Base-by-base conservation (phyloP, 2,329 filamentous ascomycete genomes). In the Fusarium agapanthi region DNA sequence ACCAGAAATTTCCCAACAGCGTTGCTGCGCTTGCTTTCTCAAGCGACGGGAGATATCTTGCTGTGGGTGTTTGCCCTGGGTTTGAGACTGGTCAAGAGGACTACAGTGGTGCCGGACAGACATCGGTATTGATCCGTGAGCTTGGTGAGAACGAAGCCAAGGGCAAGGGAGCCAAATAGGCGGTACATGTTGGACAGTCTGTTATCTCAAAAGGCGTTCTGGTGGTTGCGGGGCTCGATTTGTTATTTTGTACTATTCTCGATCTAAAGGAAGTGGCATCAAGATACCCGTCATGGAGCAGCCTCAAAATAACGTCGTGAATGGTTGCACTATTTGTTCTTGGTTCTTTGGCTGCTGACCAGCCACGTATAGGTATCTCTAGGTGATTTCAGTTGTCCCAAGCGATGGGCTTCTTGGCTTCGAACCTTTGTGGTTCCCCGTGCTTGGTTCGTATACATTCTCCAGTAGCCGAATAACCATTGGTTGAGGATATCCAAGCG, bases 21-120 rank as follows among this genome's bases (percentile, higher is more conserved):
- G 90, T 98, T 13, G 91, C 93, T 15, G 91, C 92, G 0, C 83
- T 97, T 68, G 89, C 89, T 3, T 98, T 97, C 80, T 94, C 91
- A 43, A 85, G 84, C 4, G 91, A 96, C 76, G 95, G 95, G 13
- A 92, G 88, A 75, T 92, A 91, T 72, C 85, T 97, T 40, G 95
- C 94, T 28, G 88, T 97, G 47, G 95, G 89, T 15, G 89, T 95
- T 14, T 96, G 94, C 76, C 94, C 94, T 1, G 94, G 94, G 3
- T 97, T 97, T 77, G 95, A 97, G 84, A 97, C 87, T 28, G 94
- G 93, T 8, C 92, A 93, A 82, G 93, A 97, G 74, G 92, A 96
- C 73, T 92, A 94, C 66, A 87, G 85, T 41, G 90, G 90, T 2
- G 90, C 91, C 69, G 94, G 94, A 12, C 87, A 90, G 59, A 90